These are phyloP conservation scores for Pichia scutulata DNA, from an alignment of 805 yeast species.

Conservation along the genomic window DNA sequence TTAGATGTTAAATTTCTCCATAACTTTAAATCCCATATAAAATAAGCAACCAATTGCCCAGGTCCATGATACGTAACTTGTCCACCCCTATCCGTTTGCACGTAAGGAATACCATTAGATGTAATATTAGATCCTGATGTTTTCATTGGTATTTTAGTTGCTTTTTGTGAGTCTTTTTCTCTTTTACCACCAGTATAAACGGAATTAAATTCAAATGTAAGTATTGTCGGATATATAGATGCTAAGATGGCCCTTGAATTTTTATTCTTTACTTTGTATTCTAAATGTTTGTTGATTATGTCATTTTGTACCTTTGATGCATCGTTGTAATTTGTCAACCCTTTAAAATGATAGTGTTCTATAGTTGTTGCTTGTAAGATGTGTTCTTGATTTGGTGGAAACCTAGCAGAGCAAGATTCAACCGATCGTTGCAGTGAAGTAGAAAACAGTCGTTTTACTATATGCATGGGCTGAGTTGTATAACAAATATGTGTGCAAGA, in stretches of 20 bases:
- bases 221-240: slow-evolving; percentile 52
- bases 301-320: slow-evolving; percentile 53
- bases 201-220: slow-evolving; percentile 79
- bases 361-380: slow-evolving; percentile 26
- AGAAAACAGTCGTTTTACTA: background rate
- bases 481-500: background rate
- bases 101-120: slow-evolving; percentile 40
- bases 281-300: slow-evolving; percentile 49
- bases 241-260: slow-evolving; percentile 18
- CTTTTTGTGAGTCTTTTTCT: slow-evolving; percentile 33
- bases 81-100: slow-evolving; percentile 89
- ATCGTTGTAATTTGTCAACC: slow-evolving; percentile 32
- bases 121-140: background rate
- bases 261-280: slow-evolving; percentile 16
- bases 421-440: background rate
- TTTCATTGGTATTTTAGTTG: slow-evolving; percentile 6
- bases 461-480: background rate
- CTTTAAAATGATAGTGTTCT: slow-evolving; percentile 38
- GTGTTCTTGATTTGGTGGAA: slow-evolving; percentile 6
- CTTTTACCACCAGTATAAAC: slow-evolving; percentile 91
- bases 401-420: slow-evolving; percentile 1
- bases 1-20: slow-evolving; percentile 44
- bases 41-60: slow-evolving; percentile 86
- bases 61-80: slow-evolving; percentile 96
- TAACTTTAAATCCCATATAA: slow-evolving; percentile 61